Evolutionary conservation across 139 green algal species (phyloP).

Genomic region (Nannochloris sp.): DNA sequence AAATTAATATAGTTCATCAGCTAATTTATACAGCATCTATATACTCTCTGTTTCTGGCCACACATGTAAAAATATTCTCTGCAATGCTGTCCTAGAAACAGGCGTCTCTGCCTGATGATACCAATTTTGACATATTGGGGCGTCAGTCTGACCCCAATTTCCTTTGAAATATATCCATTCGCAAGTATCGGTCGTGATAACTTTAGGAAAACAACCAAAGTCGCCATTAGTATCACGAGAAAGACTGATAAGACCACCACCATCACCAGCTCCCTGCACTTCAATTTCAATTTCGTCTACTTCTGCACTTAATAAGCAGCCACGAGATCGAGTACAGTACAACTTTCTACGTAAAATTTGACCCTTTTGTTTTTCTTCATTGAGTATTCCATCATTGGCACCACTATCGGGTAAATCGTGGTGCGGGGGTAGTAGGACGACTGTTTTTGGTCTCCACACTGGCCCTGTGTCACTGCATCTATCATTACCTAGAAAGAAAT

Average conservation of each 20-base stretch:
- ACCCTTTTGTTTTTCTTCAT: no score
- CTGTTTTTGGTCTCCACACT: conserved; percentile 2
- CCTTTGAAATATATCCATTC: conserved; percentile 20
- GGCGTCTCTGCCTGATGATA: conserved; percentile 12
- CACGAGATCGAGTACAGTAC: neutral
- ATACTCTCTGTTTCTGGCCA: conserved; percentile 10
- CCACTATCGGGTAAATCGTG: neutral
- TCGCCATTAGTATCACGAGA: neutral
- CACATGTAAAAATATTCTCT: conserved; percentile 16
- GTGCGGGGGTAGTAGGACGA: conserved; percentile 16
- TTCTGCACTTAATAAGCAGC: neutral
- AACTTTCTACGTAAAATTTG: neutral
- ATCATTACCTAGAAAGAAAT: conserved; percentile 24
- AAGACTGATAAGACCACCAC: neutral
- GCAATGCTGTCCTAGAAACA: neutral
- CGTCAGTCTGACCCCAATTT: neutral
- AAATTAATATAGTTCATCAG: neutral
- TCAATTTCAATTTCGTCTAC: no score
- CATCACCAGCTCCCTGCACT: neutral
- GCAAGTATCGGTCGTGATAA: conserved; percentile 1
- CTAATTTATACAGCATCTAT: neutral
- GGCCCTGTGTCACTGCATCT: neutral
- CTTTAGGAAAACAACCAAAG: neutral
- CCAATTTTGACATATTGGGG: conserved; percentile 7
- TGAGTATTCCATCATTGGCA: neutral